Percentiles rank a stretch among this genome's conserved stretches.
phyloP scores from a whole-genome alignment of 2,329 filamentous ascomycete species.

The Aspergillus neoniger region DNA sequence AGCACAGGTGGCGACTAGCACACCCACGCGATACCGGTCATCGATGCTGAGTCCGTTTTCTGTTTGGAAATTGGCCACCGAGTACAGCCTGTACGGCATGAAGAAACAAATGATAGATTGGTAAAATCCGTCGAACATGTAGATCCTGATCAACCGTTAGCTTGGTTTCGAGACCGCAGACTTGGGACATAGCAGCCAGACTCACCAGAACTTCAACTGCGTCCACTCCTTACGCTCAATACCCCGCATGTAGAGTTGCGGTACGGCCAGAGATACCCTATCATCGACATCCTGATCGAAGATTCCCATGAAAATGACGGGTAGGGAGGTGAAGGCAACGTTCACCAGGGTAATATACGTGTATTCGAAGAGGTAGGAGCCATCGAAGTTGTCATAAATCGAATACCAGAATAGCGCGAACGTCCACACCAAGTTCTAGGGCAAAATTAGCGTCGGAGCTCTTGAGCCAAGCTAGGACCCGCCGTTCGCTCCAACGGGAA shows the following conservation, averaged over 20 bases:
- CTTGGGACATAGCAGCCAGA: neutral
- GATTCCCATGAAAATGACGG: constrained; percentile 8
- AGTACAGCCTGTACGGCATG: constrained; percentile 7
- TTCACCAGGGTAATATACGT: constrained; percentile 9
- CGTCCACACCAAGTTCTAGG: constrained; percentile 9
- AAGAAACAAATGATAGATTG: constrained; percentile 9
- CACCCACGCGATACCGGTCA: constrained; percentile 3
- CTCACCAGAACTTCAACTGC: constrained; percentile 10
- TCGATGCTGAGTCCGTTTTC: constrained; percentile 7
- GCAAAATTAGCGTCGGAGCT: neutral
- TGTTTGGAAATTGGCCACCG: constrained; percentile 5
- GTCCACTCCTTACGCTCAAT: constrained; percentile 11
- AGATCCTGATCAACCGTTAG: constrained; percentile 3
- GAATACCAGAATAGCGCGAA: constrained; percentile 9
- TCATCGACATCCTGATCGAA: constrained; percentile 9
- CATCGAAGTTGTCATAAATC: constrained; percentile 8
- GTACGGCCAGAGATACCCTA: constrained; percentile 8
- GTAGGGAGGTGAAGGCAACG: constrained; percentile 6
- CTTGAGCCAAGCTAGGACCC: neutral
- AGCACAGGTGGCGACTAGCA: constrained; percentile 6
- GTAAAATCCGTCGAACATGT: constrained; percentile 8
- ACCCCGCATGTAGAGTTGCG: constrained; percentile 9
- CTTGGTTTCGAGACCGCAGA: neutral
- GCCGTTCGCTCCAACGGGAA: neutral
- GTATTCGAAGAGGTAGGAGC: constrained; percentile 8